phyloP scores from a whole-genome alignment of 768 basidiomycete genomes.

The Phylloporus sp. region DNA sequence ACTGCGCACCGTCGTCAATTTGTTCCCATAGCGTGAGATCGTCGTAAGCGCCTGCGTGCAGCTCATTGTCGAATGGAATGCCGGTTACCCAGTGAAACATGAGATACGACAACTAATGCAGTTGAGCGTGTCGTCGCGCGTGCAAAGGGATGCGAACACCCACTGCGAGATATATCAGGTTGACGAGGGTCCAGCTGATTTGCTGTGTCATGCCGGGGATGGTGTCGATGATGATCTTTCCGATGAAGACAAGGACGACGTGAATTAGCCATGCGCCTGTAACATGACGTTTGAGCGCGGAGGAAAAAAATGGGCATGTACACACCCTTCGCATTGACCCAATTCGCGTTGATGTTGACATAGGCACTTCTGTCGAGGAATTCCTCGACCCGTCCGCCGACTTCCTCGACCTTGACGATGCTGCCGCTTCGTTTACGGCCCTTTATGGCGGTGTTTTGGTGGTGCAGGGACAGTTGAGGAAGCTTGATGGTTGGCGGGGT shows the following conservation, averaged over 20 bases:
- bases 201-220: conserved; percentile 93
- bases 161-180: conserved; percentile 86
- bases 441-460: conserved; percentile 31
- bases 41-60: conserved; percentile 92
- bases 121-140: conserved; percentile 2
- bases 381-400: conserved; percentile 71
- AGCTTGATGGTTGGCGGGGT: conserved; percentile 52
- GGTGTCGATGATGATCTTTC: conserved; percentile 90
- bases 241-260: conserved; percentile 82
- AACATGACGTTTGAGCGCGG: not conserved
- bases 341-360: conserved; percentile 82
- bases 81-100: conserved; percentile 99
- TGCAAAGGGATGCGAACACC: conserved; percentile 24
- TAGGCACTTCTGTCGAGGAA: conserved; percentile 75
- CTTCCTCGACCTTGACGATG: conserved; percentile 81
- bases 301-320: conserved; percentile 9
- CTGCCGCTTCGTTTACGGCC: conserved; percentile 61
- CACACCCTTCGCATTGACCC: conserved; percentile 90
- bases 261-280: conserved; percentile 98
- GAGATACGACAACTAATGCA: conserved; percentile 77
- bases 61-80: conserved; percentile 86
- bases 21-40: conserved; percentile 99
- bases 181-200: conserved; percentile 92
- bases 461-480: conserved; percentile 38
- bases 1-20: conserved; percentile 97